These are phyloP conservation scores for Silene conica DNA, from an alignment of 148 eudicot genomes.

Conservation along the genomic window DNA sequence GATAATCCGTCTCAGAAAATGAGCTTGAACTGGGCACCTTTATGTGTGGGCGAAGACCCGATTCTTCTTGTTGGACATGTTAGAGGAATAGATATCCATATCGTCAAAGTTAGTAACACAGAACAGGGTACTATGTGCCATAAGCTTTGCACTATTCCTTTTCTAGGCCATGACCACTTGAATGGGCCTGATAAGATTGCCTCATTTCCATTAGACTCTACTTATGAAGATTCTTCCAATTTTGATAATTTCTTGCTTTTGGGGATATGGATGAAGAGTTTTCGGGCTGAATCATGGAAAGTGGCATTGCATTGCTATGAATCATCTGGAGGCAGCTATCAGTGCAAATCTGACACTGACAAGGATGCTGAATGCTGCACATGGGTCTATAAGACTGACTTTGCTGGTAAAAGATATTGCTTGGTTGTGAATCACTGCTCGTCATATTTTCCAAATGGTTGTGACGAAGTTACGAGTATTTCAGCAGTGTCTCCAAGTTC, in stretches of 20 bases:
- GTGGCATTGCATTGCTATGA: conserved; percentile 51
- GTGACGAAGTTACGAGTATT: conserved; percentile 55
- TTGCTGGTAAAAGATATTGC: conserved; percentile 52
- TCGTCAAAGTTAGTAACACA: conserved; percentile 38
- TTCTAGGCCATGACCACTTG: conserved; percentile 24
- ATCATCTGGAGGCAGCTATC: conserved; percentile 28
- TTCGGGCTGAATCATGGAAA: conserved; percentile 68
- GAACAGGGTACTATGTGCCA: conserved; percentile 41
- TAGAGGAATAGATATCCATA: conserved; percentile 61
- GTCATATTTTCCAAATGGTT: conserved; percentile 50
- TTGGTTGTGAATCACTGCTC: conserved; percentile 52
- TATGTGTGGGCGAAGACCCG: conserved; percentile 39
- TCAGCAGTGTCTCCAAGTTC: conserved; percentile 43
- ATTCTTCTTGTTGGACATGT: conserved; percentile 71
- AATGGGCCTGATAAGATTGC: conserved; percentile 45
- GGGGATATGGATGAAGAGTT: conserved; percentile 56
- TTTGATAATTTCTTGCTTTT: conserved; percentile 48
- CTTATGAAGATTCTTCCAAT: conserved; percentile 30
- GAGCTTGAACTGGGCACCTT: conserved; percentile 78
- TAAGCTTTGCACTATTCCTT: conserved; percentile 74
- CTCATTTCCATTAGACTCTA: conserved; percentile 60
- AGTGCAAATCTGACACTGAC: conserved; percentile 22
- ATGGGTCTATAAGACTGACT: conserved; percentile 40
- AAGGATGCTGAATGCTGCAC: conserved; percentile 27
- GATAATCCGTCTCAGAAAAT: conserved; percentile 38